Evolutionary conservation across 768 basidiomycete genomes (phyloP).

Genomic region (Tylopilus sp.): DNA sequence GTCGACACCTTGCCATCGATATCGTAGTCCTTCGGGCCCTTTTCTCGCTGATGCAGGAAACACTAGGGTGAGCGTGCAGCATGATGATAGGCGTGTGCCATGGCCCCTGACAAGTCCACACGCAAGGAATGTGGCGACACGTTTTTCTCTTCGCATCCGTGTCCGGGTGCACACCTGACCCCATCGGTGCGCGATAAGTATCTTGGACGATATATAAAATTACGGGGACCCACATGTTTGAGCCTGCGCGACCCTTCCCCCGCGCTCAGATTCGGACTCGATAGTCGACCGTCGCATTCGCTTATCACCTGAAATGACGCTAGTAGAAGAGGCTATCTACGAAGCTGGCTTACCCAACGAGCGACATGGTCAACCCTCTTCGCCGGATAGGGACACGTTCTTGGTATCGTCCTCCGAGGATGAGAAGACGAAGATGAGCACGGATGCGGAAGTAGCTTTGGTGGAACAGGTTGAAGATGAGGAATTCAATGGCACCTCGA

Average conservation of each 20-base stretch:
- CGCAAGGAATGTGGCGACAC: neutral
- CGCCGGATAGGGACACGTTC: neutral
- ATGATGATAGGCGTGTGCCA: neutral
- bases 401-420: neutral
- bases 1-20: neutral
- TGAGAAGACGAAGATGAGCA: neutral
- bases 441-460: conserved; percentile 1
- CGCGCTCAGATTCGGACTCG: neutral
- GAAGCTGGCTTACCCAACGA: neutral
- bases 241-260: neutral
- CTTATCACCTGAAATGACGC: neutral
- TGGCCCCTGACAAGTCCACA: conserved; percentile 3
- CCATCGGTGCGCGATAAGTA: conserved; percentile 9
- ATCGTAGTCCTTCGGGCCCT: neutral
- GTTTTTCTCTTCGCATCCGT: neutral
- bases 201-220: neutral
- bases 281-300: neutral
- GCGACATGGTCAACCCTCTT: neutral
- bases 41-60: neutral
- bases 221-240: neutral
- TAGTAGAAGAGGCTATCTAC: neutral
- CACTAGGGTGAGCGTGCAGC: neutral
- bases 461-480: neutral
- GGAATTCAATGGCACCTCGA: neutral
- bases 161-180: conserved; percentile 3